Evolutionary conservation across 129 eudicot genomes (phyloP).

Genomic region (Ambrosia trifida): DNA sequence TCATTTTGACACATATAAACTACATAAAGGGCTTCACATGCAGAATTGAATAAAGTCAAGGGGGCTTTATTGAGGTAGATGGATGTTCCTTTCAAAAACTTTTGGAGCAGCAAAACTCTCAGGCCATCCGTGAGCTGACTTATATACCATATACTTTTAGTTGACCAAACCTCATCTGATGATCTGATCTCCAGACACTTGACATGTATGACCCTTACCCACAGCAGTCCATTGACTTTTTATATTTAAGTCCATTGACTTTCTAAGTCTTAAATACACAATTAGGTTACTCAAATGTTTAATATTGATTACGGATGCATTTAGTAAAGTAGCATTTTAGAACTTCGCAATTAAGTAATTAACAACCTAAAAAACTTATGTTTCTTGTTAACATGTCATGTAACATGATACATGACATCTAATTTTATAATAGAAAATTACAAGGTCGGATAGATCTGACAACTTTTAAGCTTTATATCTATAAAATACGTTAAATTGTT

Average conservation of each 20-base stretch:
- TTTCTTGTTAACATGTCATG: too few relatives aligned
- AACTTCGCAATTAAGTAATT: too few relatives aligned
- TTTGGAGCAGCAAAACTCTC: constrained; percentile 37
- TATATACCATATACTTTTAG: constrained; percentile 23
- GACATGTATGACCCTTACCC: neutral
- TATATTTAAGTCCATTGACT: too few relatives aligned
- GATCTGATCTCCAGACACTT: neutral
- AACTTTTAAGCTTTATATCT: too few relatives aligned
- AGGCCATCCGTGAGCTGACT: constrained; percentile 38
- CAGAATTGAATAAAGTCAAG: constrained; percentile 26
- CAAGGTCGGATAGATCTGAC: too few relatives aligned
- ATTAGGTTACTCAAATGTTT: neutral
- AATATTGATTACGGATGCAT: neutral
- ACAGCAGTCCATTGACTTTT: too few relatives aligned
- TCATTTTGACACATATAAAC: neutral
- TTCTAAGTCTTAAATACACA: neutral
- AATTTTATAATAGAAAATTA: too few relatives aligned
- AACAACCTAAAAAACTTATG: too few relatives aligned
- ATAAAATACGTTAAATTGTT: too few relatives aligned
- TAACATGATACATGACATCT: too few relatives aligned
- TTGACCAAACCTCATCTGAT: constrained; percentile 36
- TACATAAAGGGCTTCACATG: constrained; percentile 30
- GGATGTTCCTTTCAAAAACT: constrained; percentile 34
- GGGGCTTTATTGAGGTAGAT: constrained; percentile 26
- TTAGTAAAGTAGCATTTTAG: neutral